Evolutionary conservation across 495 filamentous ascomycete genomes (phyloP), one percentile per base, ranked within the genome.

Genomic region (Aspergillus coremiiformis): DNA sequence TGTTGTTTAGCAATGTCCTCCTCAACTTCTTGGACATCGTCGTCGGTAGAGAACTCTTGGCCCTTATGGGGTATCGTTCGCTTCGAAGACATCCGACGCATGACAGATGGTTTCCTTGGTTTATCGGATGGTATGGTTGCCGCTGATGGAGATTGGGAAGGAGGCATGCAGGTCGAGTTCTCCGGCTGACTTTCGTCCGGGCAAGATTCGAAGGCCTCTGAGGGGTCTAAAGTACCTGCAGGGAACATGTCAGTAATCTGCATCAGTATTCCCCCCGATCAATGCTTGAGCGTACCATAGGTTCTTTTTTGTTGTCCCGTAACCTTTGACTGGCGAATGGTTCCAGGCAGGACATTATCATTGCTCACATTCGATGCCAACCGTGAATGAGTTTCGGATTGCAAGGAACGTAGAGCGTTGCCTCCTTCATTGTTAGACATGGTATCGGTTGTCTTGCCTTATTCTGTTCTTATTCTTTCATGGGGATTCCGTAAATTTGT

Each of bases 21-120:
- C 62, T 93, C 87, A 22, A 96, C 83, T 67, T 99, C 93, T 42
- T 80, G 76, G 20, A 84, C 78, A 65, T 87, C 90, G 66, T 99
- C 93, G 59, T 99, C 93, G 19, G 89, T 90, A 8, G 91, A 96
- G 67, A 96, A 99, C 55, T 89, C 82, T 63, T 89, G 88, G 12
- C 90, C 86, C 55, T 85, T 84, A 57, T 91, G 82, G 15, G 89
- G 90, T 14, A 79, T 76, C 52, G 82, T 77, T 8, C 83, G 76
- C 58, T 83, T 85, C n/a, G 85, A 86, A 24, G 89, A 88, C 55
- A 82, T 75, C 43, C 87, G 80, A 47, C 87, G 85, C 39, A 79
- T 62, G 67, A 90, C 79, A 20, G 77, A 62, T 11, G 87, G 88
- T 63, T 89, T 90, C 60, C 81, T 84, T n/a, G 82, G 74, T 53